Evolutionary conservation across 208 protist species (phyloP).

Genomic region (Leishmania braziliensis): DNA sequence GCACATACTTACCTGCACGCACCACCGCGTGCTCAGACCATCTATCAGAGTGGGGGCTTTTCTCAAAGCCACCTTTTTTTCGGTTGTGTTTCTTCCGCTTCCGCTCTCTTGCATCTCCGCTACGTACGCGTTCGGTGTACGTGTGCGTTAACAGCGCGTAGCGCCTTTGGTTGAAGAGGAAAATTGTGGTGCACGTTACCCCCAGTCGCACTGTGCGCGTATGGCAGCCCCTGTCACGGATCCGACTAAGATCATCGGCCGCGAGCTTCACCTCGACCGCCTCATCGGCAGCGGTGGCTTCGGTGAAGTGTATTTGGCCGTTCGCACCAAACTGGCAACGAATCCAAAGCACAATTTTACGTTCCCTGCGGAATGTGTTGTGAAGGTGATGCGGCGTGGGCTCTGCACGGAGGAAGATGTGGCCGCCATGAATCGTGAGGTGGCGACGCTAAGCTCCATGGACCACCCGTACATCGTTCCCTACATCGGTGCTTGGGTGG

Average conservation of each 20-base stretch:
- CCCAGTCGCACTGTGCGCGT: neutral
- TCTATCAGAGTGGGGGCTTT: neutral
- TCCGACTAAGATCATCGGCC: constrained; percentile 48
- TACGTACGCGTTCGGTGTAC: neutral
- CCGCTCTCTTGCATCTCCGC: neutral
- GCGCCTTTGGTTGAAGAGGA: neutral
- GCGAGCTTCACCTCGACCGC: constrained; percentile 55
- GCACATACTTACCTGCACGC: neutral
- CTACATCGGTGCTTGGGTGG: constrained; percentile 82
- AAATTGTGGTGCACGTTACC: neutral
- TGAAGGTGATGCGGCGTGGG: constrained; percentile 74
- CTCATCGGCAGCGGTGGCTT: constrained; percentile 60
- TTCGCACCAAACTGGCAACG: constrained; percentile 8
- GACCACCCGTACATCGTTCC: constrained; percentile 75
- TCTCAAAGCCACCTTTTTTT: neutral
- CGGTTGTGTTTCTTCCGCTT: neutral
- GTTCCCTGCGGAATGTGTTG: constrained; percentile 63
- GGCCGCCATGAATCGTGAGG: constrained; percentile 48
- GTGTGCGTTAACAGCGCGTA: neutral
- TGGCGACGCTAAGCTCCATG: constrained; percentile 57
- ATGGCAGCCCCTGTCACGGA: constrained; percentile 15
- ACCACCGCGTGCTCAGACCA: neutral
- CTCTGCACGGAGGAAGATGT: constrained; percentile 42
- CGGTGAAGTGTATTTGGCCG: constrained; percentile 58
- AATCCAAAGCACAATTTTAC: constrained; percentile 29